A percentile compares a stretch with the other conserved stretches of the same genome.
phyloP scores from a whole-genome alignment of 305 asterid genomes.

The Fraxinus dipetala region DNA sequence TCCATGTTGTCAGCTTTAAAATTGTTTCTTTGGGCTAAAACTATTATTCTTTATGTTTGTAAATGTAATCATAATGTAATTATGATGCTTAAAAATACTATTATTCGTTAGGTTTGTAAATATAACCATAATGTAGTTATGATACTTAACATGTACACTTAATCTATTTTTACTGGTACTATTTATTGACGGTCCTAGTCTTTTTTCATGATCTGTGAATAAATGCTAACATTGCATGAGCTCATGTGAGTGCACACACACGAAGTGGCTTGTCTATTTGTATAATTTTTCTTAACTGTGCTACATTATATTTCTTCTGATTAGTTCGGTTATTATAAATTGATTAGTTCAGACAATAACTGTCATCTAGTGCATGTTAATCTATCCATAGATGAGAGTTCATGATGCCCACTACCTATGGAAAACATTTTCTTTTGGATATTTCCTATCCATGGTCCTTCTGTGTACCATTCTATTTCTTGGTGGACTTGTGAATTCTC shows the following conservation, averaged over 20 bases:
- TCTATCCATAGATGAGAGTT: neutral
- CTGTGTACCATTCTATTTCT: neutral
- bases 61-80: too few species aligned
- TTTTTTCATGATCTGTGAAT: neutral
- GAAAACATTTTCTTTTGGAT: neutral
- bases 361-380: neutral
- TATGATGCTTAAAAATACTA: too few species aligned
- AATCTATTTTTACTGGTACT: neutral
- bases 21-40: neutral
- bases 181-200: neutral
- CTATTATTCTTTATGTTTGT: neutral
- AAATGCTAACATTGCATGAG: neutral
- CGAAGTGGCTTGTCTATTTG: neutral
- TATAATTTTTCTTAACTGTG: neutral
- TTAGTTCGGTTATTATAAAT: neutral
- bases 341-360: neutral
- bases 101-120: conserved; percentile 1
- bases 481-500: neutral
- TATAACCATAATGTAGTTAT: neutral
- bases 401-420: neutral
- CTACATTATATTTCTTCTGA: neutral
- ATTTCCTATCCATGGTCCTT: neutral
- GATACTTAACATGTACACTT: neutral
- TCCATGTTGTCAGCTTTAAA: conserved; percentile 1
- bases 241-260: neutral